These are phyloP conservation scores for Pythium aquatile DNA, from an alignment of 352 stramenopile genomes.

Conservation along the genomic window DNA sequence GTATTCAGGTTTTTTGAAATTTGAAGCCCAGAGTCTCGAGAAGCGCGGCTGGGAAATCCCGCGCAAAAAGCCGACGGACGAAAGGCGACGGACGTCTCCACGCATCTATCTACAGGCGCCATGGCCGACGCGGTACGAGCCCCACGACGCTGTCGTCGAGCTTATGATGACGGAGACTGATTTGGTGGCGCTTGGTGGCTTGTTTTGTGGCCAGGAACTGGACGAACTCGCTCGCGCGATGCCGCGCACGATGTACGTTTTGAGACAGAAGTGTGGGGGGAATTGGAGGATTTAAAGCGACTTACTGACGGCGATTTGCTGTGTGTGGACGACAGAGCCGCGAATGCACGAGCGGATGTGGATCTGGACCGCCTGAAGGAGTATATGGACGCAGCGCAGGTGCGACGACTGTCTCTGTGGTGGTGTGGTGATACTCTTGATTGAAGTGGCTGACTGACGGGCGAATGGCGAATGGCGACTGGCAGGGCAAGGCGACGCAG, in stretches of 20 bases:
- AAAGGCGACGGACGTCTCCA: not conserved
- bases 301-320: not conserved
- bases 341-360: slow-evolving; percentile 44
- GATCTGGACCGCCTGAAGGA: slow-evolving; percentile 51
- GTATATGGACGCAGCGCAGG: slow-evolving; percentile 57
- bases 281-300: not conserved
- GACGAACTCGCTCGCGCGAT: slow-evolving; percentile 71
- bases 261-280: not conserved
- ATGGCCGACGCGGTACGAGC: slow-evolving; percentile 24
- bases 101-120: not conserved
- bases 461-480: not conserved
- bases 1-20: slow-evolving; percentile 14
- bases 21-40: slow-evolving; percentile 8
- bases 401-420: not conserved
- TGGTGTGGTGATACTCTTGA: not conserved
- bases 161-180: not conserved
- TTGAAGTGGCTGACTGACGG: not conserved
- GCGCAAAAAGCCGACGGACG: slow-evolving; percentile 4
- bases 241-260: slow-evolving; percentile 61
- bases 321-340: slow-evolving; percentile 18
- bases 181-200: not conserved
- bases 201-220: slow-evolving; percentile 6
- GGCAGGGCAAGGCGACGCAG: slow-evolving; percentile 15
- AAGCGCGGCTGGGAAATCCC: slow-evolving; percentile 15
- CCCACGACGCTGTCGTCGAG: not conserved